Evolutionary conservation across 2,329 filamentous ascomycete species (phyloP).

Genomic region (Calonectria naviculata): DNA sequence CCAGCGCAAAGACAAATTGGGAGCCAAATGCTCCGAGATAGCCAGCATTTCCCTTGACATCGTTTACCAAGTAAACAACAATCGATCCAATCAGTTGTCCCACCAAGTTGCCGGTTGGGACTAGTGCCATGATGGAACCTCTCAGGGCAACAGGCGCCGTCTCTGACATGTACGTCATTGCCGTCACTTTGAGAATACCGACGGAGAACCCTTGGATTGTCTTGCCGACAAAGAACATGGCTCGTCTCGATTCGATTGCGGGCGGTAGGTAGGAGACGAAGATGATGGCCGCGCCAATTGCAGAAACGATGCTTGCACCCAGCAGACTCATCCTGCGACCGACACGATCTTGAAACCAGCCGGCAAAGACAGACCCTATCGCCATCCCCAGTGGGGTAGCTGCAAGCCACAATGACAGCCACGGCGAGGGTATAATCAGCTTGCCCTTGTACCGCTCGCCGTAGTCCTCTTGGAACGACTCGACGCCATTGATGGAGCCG

Average conservation of each 20-base stretch:
- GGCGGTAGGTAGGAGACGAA: constrained; percentile 41
- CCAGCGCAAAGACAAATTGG: constrained; percentile 35
- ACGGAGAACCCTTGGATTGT: constrained; percentile 42
- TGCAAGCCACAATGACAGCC: constrained; percentile 44
- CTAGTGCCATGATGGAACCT: constrained; percentile 40
- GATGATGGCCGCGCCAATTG: constrained; percentile 36
- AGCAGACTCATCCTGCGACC: constrained; percentile 40
- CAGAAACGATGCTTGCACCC: constrained; percentile 38
- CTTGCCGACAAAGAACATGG: constrained; percentile 38
- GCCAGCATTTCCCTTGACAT: constrained; percentile 21
- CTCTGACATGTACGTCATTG: constrained; percentile 53
- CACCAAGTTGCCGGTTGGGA: constrained; percentile 40
- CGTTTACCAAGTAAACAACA: constrained; percentile 37
- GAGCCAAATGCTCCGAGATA: constrained; percentile 42
- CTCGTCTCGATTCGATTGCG: constrained; percentile 26
- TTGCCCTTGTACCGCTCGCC: constrained; percentile 37
- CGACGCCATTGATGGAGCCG: constrained; percentile 40
- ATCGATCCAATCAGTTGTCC: constrained; percentile 41
- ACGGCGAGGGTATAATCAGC: constrained; percentile 38
- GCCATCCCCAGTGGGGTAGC: constrained; percentile 33
- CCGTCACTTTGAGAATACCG: constrained; percentile 38
- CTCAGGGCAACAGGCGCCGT: constrained; percentile 40
- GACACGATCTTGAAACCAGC: constrained; percentile 42
- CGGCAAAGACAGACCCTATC: constrained; percentile 38
- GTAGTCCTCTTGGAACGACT: constrained; percentile 43